Evolutionary conservation across 2,329 filamentous ascomycete genomes (phyloP), one percentile per base, ranked within the genome.

Genomic region (Madurella mycetomatis): DNA sequence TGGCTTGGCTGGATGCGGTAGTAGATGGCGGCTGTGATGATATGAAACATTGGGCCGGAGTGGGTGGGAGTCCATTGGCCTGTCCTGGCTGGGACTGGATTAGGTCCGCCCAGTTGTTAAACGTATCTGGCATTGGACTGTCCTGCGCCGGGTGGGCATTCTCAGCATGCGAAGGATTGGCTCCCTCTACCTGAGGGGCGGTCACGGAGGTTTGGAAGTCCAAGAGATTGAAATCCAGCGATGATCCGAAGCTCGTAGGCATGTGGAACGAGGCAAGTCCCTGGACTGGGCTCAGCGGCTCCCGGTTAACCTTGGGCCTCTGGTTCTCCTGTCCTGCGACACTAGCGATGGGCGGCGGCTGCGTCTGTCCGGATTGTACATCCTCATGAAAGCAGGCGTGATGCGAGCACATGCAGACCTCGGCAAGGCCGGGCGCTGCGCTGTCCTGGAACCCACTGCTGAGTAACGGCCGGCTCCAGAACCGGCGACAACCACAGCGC

Each of bases 311-410:
- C 61, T 69, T 75, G 12, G 78, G 77, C 34, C 67, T 72, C 61
- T 82, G 77, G 59, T 82, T 81, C 63, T 82, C 79, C 69, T 82
- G 79, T 41, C 62, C 68, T 16, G 48, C 63, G 46, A 59, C 60
- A 41, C 56, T 57, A 31, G 45, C 19, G 48, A 47, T 41, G 30
- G 49, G 51, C 9, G 41, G 16, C 17, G 55, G 51, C 2, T 63
- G 56, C 2, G 56, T 49, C 54, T 70, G 68, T 47, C 58, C 54
- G 45, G 67, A 57, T 53, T 67, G 68, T 30, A 64, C 68, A 61
- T 82, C 74, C 65, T 83, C 81, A 57, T 84, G 81, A 57, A 75
- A 84, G 66, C 81, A 84, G 50, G 81, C 81, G 67, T 84, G 81
- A 61, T 84, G 81, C 49, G 77, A 78, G 63, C 81, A 84, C 81